A percentile compares a stretch with the other conserved stretches of the same genome.
Conservation (phyloP, 1,139 yeast species). For the Hyphopichia wangnamkhiaoensis region DNA sequence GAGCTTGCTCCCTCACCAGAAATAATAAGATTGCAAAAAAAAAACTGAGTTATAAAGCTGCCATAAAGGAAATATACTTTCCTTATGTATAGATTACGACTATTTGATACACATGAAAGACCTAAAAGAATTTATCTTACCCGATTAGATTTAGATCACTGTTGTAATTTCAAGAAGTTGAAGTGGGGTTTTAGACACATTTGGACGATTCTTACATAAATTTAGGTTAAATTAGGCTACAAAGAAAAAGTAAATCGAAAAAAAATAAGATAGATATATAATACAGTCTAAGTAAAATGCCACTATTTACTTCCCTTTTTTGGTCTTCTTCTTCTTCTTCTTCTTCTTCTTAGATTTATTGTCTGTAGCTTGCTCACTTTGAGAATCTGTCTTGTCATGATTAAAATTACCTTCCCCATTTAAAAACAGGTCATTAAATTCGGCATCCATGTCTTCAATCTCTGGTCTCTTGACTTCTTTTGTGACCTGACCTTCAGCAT, state of each 20-base stretch:
- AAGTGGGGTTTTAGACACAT: no score
- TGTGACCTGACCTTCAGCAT: not conserved
- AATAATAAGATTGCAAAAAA: constrained; percentile 1
- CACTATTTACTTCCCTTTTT: constrained; percentile 20
- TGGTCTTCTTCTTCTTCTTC: constrained; percentile 26
- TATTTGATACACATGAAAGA: no score
- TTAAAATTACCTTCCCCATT: constrained; percentile 24
- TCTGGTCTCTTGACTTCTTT: constrained; percentile 1
- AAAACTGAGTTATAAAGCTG: no score
- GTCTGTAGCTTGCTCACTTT: not conserved
- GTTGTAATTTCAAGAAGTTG: no score
- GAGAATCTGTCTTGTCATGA: constrained; percentile 3
- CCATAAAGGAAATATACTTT: no score
- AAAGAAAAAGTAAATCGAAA: not conserved
- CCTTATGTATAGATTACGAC: no score
- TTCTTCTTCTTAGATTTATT: constrained; percentile 18
- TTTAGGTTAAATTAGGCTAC: not conserved
- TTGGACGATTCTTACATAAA: no score
- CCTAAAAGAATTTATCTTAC: no score
- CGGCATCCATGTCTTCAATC: constrained; percentile 16
- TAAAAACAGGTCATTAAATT: constrained; percentile 25
- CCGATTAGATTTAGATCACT: no score
- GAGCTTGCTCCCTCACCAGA: not conserved
- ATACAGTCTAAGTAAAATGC: constrained; percentile 1
- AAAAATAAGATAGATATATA: not conserved